Percentiles rank a stretch among this genome's conserved stretches.
phyloP scores from a whole-genome alignment of 2,329 filamentous ascomycete species.

The Acrocalymma vagum region DNA sequence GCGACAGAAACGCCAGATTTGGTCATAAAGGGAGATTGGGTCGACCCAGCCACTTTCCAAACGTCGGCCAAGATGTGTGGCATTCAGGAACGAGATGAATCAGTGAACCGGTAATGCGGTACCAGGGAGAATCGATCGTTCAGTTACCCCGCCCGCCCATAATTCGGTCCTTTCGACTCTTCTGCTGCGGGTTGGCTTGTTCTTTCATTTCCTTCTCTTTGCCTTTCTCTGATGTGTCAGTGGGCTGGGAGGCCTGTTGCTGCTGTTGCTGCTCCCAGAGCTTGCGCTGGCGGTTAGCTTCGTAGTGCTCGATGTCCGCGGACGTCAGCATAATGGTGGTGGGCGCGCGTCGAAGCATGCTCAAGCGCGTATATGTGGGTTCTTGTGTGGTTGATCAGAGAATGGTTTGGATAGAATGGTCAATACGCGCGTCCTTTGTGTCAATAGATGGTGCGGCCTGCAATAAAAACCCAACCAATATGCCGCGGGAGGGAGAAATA shows the following conservation, averaged over 20 bases:
- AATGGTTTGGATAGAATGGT: too few relatives aligned
- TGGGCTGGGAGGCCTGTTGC: constrained; percentile 20
- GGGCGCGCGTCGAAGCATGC: constrained; percentile 72
- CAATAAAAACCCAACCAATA: not conserved
- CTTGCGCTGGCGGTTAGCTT: constrained; percentile 63
- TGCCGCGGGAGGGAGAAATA: too few relatives aligned
- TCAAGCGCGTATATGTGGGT: too few relatives aligned
- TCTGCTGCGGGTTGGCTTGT: constrained; percentile 15
- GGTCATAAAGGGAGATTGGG: too few relatives aligned
- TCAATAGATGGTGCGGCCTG: not conserved
- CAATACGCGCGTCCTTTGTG: too few relatives aligned
- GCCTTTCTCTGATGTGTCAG: constrained; percentile 22
- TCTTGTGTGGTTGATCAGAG: too few relatives aligned
- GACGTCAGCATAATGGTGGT: constrained; percentile 74
- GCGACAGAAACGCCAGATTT: too few relatives aligned
- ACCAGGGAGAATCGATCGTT: constrained; percentile 1
- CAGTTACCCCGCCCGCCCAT: constrained; percentile 32
- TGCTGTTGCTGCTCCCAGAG: constrained; percentile 38
- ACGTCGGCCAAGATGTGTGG: too few relatives aligned
- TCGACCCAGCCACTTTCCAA: too few relatives aligned
- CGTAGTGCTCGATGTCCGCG: constrained; percentile 75
- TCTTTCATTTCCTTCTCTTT: constrained; percentile 13
- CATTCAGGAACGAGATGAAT: too few relatives aligned
- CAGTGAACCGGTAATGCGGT: too few relatives aligned
- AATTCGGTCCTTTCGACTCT: constrained; percentile 41